Evolutionary conservation across 306 rosid genomes (phyloP).

Genomic region (Fagus sylvatica): DNA sequence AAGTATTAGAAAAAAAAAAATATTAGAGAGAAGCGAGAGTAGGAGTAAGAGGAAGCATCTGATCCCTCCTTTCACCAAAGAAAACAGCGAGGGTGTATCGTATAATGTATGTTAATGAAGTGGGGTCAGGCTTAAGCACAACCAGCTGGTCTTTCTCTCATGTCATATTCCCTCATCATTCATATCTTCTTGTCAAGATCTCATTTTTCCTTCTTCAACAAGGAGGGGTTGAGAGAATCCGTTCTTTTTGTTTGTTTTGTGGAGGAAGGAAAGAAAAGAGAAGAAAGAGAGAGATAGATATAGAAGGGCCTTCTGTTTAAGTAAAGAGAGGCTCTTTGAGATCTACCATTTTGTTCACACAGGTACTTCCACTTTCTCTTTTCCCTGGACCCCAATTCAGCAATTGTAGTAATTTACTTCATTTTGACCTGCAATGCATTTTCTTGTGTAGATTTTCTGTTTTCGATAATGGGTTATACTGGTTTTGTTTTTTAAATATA

Average conservation of each 20-base stretch:
- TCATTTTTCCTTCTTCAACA: slow-evolving; percentile 32
- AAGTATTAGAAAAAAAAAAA: neutral
- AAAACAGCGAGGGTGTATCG: neutral
- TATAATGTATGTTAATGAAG: slow-evolving; percentile 25
- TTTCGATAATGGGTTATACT: neutral
- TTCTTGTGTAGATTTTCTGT: neutral
- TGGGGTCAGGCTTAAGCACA: slow-evolving; percentile 43
- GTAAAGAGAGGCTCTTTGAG: slow-evolving; percentile 38
- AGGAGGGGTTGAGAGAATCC: neutral
- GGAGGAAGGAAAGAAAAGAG: slow-evolving; percentile 2
- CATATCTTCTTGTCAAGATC: slow-evolving; percentile 59
- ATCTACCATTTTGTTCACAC: slow-evolving; percentile 55
- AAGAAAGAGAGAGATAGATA: neutral
- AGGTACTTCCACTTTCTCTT: slow-evolving; percentile 42
- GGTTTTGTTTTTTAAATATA: neutral
- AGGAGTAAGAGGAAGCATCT: neutral
- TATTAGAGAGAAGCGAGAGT: neutral
- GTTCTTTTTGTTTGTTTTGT: slow-evolving; percentile 38
- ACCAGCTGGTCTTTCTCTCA: slow-evolving; percentile 51
- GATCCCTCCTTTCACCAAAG: slow-evolving; percentile 17
- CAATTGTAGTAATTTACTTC: neutral
- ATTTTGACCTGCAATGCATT: slow-evolving; percentile 6
- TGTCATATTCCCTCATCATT: slow-evolving; percentile 28
- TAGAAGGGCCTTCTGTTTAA: slow-evolving; percentile 24
- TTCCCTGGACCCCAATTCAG: slow-evolving; percentile 15